Percentiles rank a stretch among this genome's conserved stretches.
phyloP scores from a whole-genome alignment of 169 alveolate species.

The Cystoisospora suis region DNA sequence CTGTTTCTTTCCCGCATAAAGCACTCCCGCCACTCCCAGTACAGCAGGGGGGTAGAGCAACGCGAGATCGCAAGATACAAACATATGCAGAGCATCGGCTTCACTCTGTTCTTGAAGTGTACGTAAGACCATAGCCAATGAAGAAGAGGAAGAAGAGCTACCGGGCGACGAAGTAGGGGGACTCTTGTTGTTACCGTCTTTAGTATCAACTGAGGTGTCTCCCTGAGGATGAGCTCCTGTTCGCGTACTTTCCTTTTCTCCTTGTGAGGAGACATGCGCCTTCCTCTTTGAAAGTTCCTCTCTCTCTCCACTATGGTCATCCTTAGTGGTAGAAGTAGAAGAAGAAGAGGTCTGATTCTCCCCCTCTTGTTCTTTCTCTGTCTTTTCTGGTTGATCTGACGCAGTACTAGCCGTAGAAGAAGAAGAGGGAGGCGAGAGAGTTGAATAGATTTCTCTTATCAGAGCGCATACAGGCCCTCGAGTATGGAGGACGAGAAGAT shows the following conservation, averaged over 20 bases:
- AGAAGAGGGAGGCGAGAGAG: neutral
- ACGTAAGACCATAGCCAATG: neutral
- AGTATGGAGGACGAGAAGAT: constrained; percentile 21
- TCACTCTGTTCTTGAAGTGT: constrained; percentile 43
- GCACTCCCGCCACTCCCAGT: constrained; percentile 31
- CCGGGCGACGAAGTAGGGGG: neutral
- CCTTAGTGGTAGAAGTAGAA: neutral
- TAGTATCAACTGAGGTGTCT: neutral
- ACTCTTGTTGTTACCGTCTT: neutral
- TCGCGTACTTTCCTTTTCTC: neutral
- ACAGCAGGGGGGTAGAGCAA: constrained; percentile 30
- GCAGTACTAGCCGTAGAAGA: neutral
- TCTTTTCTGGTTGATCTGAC: neutral
- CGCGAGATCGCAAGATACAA: constrained; percentile 5
- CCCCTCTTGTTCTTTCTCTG: neutral
- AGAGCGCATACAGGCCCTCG: constrained; percentile 20
- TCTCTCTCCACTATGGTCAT: too few species aligned
- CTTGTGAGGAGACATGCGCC: too few species aligned
- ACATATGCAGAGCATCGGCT: neutral
- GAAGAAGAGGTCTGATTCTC: neutral
- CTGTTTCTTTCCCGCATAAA: neutral
- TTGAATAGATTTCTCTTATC: neutral
- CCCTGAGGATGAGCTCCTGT: neutral
- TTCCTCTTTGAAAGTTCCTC: too few species aligned
- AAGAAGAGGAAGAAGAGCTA: neutral